Conservation (phyloP, 129 eudicot species). For the Flaveria bidentis region DNA sequence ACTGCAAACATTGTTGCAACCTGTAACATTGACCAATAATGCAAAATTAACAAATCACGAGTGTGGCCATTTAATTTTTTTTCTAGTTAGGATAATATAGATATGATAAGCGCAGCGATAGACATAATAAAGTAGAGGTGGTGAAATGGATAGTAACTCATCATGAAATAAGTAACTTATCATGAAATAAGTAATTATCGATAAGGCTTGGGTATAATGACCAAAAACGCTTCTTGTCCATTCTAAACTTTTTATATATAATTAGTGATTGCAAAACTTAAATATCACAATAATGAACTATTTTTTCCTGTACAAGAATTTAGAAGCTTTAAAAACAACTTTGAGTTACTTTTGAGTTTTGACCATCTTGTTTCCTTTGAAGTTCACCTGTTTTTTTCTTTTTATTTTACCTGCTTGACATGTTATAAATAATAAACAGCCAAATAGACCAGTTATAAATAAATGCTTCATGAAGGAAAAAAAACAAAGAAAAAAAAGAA, state of each 20-base stretch:
- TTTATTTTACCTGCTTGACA: not conserved
- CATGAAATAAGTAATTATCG: not conserved
- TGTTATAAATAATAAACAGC: not conserved
- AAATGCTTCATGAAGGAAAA: not conserved
- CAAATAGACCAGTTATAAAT: not conserved
- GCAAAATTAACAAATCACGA: constrained; percentile 12
- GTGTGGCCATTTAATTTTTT: not conserved
- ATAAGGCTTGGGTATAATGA: not conserved
- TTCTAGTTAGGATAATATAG: not conserved
- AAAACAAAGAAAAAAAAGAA: not conserved
- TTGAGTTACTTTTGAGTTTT: not conserved
- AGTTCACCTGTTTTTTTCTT: not conserved
- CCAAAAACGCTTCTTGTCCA: not conserved
- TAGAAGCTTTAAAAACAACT: not conserved
- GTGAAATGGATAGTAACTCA: not conserved
- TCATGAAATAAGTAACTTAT: not conserved
- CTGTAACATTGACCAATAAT: constrained; percentile 43
- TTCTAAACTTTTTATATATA: not conserved
- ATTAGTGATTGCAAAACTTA: not conserved
- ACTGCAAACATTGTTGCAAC: constrained; percentile 99
- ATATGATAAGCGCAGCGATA: not conserved
- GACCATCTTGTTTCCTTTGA: constrained; percentile 6
- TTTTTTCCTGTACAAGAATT: not conserved
- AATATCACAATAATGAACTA: not conserved
- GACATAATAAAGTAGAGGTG: constrained; percentile 3